Evolutionary conservation across 179 eudicot species (phyloP).

Genomic region (Beta corolliflora): DNA sequence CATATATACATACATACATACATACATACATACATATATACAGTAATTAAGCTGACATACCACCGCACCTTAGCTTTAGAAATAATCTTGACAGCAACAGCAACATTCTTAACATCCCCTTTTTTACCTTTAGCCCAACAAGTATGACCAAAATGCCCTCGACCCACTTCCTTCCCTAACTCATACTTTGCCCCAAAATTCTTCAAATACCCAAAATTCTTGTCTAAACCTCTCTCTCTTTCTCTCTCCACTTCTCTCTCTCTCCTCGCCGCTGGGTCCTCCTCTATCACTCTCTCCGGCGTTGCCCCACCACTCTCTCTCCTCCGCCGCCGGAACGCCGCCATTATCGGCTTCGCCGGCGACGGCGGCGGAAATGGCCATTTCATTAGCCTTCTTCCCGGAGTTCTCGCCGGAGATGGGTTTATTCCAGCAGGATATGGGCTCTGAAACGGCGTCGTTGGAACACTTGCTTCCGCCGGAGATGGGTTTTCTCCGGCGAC

Average conservation of each 20-base stretch:
- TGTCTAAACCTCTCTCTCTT: slow-evolving; percentile 54
- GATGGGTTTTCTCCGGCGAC: slow-evolving; percentile 14
- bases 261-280: slow-evolving; percentile 33
- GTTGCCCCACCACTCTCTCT: slow-evolving; percentile 33
- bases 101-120: slow-evolving; percentile 70
- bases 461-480: slow-evolving; percentile 9
- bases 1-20: not conserved
- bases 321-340: slow-evolving; percentile 64
- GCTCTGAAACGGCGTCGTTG: slow-evolving; percentile 46
- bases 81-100: slow-evolving; percentile 87
- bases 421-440: slow-evolving; percentile 80
- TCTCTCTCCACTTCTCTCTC: slow-evolving; percentile 35
- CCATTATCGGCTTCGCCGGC: slow-evolving; percentile 95
- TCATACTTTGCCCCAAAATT: slow-evolving; percentile 75
- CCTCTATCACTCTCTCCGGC: slow-evolving; percentile 39
- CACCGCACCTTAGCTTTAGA: slow-evolving; percentile 91
- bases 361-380: slow-evolving; percentile 99
- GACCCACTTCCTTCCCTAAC: slow-evolving; percentile 84
- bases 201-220: slow-evolving; percentile 77
- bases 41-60: slow-evolving; percentile 27
- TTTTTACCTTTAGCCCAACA: slow-evolving; percentile 84
- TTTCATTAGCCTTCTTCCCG: slow-evolving; percentile 59
- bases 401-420: slow-evolving; percentile 66
- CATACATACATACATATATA: not conserved
- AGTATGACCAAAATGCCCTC: slow-evolving; percentile 99